Percentiles rank a stretch among this genome's conserved stretches.
phyloP scores from a whole-genome alignment of 805 yeast genomes.

The Brettanomyces naardenensis region DNA sequence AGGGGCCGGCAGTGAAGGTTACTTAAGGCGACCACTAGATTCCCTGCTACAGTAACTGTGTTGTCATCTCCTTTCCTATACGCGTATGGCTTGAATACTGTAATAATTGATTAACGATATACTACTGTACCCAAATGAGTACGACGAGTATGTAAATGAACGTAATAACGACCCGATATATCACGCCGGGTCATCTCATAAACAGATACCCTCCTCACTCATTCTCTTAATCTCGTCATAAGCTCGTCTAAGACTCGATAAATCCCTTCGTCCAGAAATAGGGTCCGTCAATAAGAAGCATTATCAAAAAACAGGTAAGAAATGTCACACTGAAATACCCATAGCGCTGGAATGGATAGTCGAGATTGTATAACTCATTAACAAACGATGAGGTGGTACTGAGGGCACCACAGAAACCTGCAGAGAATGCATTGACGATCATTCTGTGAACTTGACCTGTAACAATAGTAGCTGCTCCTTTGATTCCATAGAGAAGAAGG shows the following conservation, averaged over 20 bases:
- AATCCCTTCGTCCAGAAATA: constrained; percentile 62
- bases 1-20: background rate
- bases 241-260: no score
- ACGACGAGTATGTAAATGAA: no score
- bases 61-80: no score
- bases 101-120: no score
- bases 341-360: constrained; percentile 27
- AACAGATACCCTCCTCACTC: no score
- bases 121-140: no score
- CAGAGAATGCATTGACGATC: constrained; percentile 17
- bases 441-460: constrained; percentile 9
- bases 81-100: no score
- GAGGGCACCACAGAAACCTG: constrained; percentile 24
- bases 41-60: no score
- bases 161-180: no score
- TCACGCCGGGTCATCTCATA: no score
- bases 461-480: constrained; percentile 6
- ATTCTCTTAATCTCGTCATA: no score
- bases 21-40: no score
- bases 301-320: constrained; percentile 35
- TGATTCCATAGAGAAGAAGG: constrained; percentile 6
- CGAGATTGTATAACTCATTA: constrained; percentile 42
- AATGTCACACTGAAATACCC: constrained; percentile 46
- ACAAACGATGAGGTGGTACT: constrained; percentile 67
- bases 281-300: constrained; percentile 59